Base-by-base conservation (phyloP, 2,329 filamentous ascomycete genomes). In the Diaporthe citri region DNA sequence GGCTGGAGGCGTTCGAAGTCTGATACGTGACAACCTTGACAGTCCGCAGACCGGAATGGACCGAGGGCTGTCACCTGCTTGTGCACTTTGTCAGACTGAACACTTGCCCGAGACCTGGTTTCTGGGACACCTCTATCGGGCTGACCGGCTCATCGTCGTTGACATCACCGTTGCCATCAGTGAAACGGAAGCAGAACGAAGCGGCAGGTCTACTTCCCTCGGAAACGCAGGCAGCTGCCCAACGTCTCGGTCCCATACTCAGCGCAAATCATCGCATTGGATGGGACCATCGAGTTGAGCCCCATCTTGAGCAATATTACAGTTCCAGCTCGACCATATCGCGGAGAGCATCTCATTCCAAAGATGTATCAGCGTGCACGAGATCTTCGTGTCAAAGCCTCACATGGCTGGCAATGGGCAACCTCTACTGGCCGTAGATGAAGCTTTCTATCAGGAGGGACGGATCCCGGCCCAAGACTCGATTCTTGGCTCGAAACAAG, bases 41-140 rank as follows among this genome's bases (percentile, higher is more conserved):
- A 41, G 48, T 28, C 34, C 64, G 64, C 34, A 69, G 34, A 25
- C 48, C 64, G 64, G 64, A 69, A 69, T 55, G 48, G 48, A 55
- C 64, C 64, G 64, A 69, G 31, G 48, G 34, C 34, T 69, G 51
- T 69, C 34, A 28, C 64, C 31, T 22, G 31, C 64, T 13, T 52
- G 34, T 41, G 17, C 48, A 28, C n/a, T 20, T 25, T 51, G 43
- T 66, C 62, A 66, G 28, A 66, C 62, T 69, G 46, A 51, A 41
- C 64, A 69, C 34, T 69, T 34, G 48, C 64, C 64, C 64, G 64
- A 39, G 48, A 69, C 64, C 64, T 39, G 64, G 64, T 69, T 55
- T 41, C 48, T 69, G 64, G 64, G 48, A 41, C 64, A 51, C 64
- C 46, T 22, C 10, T 39, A 28, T 28, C 28, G 13, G 64, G 13